A percentile compares a stretch with the other conserved stretches of the same genome.
phyloP scores from a whole-genome alignment of 2,329 filamentous ascomycete species.

The Cladosporium colombiae region DNA sequence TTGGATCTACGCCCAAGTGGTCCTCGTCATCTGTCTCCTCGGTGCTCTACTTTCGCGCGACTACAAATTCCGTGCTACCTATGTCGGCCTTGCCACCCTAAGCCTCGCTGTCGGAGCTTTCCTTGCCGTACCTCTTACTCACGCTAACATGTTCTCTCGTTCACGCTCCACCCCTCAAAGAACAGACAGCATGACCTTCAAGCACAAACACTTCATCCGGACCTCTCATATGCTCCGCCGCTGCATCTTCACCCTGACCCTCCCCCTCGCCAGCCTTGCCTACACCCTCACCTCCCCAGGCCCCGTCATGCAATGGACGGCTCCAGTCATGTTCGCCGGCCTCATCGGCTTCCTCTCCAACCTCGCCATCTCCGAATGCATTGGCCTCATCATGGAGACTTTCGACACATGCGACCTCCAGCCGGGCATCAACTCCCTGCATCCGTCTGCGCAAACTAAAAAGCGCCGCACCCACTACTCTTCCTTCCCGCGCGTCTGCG shows the following conservation, averaged over 20 bases:
- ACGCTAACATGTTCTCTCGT: slow-evolving; percentile 68
- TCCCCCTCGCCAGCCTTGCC: slow-evolving; percentile 66
- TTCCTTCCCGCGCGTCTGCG: slow-evolving; percentile 71
- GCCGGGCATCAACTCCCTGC: slow-evolving; percentile 62
- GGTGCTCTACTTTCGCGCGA: slow-evolving; percentile 70
- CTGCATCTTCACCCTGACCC: slow-evolving; percentile 64
- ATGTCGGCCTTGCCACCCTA: slow-evolving; percentile 67
- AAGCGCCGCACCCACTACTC: slow-evolving; percentile 69
- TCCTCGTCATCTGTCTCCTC: slow-evolving; percentile 69
- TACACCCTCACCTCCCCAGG: slow-evolving; percentile 70
- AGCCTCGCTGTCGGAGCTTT: slow-evolving; percentile 69
- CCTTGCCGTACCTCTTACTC: slow-evolving; percentile 71
- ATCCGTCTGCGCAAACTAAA: slow-evolving; percentile 41
- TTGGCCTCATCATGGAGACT: slow-evolving; percentile 76
- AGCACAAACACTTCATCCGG: slow-evolving; percentile 66
- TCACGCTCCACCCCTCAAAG: slow-evolving; percentile 60
- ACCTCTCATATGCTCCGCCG: slow-evolving; percentile 72
- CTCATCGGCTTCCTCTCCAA: slow-evolving; percentile 70
- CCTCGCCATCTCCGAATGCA: slow-evolving; percentile 73
- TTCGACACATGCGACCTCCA: slow-evolving; percentile 80
- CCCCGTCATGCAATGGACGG: slow-evolving; percentile 37
- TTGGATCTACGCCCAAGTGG: slow-evolving; percentile 78
- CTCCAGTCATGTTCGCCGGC: slow-evolving; percentile 66
- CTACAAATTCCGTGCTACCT: slow-evolving; percentile 64
- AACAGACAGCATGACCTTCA: slow-evolving; percentile 67